Evolutionary conservation across 257 asterid genomes (phyloP).

Genomic region (Fraxinus pennsylvanica): DNA sequence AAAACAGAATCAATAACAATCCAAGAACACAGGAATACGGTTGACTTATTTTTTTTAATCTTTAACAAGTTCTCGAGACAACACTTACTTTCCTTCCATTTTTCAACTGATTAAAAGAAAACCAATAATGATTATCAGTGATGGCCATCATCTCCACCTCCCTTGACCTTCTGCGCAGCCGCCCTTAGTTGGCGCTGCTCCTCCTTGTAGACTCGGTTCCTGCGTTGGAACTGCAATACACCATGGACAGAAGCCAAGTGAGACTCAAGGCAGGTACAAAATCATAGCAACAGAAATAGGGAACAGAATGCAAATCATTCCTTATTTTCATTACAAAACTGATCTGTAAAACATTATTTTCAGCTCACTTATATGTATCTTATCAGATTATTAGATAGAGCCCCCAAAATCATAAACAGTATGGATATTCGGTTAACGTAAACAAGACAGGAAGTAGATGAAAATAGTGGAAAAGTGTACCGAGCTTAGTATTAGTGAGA

Average conservation of each 20-base stretch:
- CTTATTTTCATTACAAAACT: background rate
- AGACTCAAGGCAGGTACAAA: background rate
- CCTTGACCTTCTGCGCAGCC: constrained; percentile 68
- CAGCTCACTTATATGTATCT: background rate
- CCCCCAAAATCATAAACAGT: background rate
- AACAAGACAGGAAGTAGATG: background rate
- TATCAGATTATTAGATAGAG: background rate
- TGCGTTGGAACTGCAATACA: constrained; percentile 72
- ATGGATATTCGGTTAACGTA: background rate
- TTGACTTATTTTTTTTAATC: constrained; percentile 38
- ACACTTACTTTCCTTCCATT: constrained; percentile 20
- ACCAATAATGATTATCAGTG: constrained; percentile 41
- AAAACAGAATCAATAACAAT: background rate
- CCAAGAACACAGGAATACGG: constrained; percentile 27
- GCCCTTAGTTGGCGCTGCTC: constrained; percentile 96
- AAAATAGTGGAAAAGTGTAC: background rate
- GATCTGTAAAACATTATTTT: background rate
- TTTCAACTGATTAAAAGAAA: constrained; percentile 4
- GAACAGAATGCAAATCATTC: background rate
- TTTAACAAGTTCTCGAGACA: constrained; percentile 30
- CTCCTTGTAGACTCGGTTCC: constrained; percentile 96
- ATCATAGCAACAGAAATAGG: background rate
- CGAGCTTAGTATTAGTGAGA: background rate
- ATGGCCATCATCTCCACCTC: constrained; percentile 63
- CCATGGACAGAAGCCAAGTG: constrained; percentile 15